Base-by-base conservation (phyloP, 495 filamentous ascomycete species). In the Lineolata rhizophorae region DNA sequence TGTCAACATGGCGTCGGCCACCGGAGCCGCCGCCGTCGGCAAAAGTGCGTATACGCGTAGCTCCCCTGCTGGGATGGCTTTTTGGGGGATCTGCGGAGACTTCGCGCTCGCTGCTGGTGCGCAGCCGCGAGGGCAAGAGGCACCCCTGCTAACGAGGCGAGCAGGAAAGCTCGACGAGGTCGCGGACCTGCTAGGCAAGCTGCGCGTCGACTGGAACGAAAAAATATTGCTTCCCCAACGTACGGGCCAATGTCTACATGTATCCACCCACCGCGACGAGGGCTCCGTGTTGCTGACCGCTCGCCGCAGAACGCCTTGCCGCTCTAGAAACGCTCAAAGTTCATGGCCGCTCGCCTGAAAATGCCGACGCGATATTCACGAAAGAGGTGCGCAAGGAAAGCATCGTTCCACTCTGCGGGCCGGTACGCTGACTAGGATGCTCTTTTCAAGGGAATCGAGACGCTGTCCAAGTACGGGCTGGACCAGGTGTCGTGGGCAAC, bases 281-380 rank as follows among this genome's bases (percentile, higher is more conserved):
- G 8, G 5, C 27, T 30, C 27, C 10, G 16, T 8, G 27, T 5
- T 8, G 6, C 6, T 11, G 8, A 16, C 9, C 8, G 15, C 1
- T 36, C 2, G 20, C 4, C 20, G 17, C 27, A 53, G 52, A 52
- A 34, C 45, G 43, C 13, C 38, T 39, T 14, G 22, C 38, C 1
- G 27, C 48, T 4, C 65, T 94, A 5, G 66, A 82, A 34, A 63
- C 78, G 34, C 53, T 93, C 21, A 90, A 90, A 46, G 58, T 84
- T 34, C 69, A 76, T 45, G 75, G 81, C 12, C 74, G 81, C 8
- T 66, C 70, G 41, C 65, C 72, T 5, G 55, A 55, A 32, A 58
- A 74, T 52, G 70, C 80, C 20, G 76, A 70, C 29, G 72, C 81
- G 4, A 81, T 94, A 19, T 93, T 84, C 50, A 75, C 72, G 6